Conservation (phyloP, 2,329 filamentous ascomycete species). For the Monosporascus sp. region DNA sequence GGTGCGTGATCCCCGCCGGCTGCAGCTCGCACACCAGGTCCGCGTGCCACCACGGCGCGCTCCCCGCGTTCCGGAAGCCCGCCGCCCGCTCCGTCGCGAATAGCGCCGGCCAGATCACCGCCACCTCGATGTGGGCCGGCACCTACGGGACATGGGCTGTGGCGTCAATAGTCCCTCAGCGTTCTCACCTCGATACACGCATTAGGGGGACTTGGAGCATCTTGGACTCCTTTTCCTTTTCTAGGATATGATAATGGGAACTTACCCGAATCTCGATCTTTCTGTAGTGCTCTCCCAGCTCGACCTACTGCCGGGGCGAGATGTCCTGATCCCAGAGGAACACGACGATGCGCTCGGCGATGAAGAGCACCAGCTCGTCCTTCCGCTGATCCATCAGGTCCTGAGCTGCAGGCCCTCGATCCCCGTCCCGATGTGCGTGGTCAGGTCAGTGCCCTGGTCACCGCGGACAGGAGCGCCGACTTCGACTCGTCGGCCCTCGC, state of each 20-base stretch:
- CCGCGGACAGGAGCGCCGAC: slow-evolving; percentile 54
- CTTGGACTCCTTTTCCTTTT: no score
- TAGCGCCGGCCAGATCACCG: slow-evolving; percentile 67
- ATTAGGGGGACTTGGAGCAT: no score
- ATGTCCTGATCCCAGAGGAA: slow-evolving; percentile 62
- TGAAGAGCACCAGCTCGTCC: slow-evolving; percentile 58
- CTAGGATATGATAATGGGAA: slow-evolving; percentile 1
- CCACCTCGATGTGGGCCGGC: slow-evolving; percentile 59
- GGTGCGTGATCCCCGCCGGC: slow-evolving; percentile 64
- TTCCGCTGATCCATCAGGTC: slow-evolving; percentile 54
- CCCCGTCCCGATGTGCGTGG: slow-evolving; percentile 59
- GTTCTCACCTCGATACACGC: background rate
- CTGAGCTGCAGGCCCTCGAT: slow-evolving; percentile 58
- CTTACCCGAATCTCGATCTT: slow-evolving; percentile 64
- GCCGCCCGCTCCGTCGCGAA: slow-evolving; percentile 56
- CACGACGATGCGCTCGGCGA: slow-evolving; percentile 62
- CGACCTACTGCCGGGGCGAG: slow-evolving; percentile 57
- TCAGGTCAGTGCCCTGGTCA: slow-evolving; percentile 58
- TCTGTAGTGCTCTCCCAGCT: slow-evolving; percentile 59
- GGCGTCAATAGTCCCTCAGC: background rate
- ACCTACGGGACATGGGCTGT: slow-evolving; percentile 66
- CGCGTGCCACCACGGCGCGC: slow-evolving; percentile 64
- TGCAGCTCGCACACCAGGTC: slow-evolving; percentile 69
- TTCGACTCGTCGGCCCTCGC: slow-evolving; percentile 62
- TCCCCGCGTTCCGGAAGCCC: slow-evolving; percentile 62